These are phyloP conservation scores for Cladochytrium replicatum DNA, from an alignment of 192 early-diverging fungal species.

Conservation along the genomic window DNA sequence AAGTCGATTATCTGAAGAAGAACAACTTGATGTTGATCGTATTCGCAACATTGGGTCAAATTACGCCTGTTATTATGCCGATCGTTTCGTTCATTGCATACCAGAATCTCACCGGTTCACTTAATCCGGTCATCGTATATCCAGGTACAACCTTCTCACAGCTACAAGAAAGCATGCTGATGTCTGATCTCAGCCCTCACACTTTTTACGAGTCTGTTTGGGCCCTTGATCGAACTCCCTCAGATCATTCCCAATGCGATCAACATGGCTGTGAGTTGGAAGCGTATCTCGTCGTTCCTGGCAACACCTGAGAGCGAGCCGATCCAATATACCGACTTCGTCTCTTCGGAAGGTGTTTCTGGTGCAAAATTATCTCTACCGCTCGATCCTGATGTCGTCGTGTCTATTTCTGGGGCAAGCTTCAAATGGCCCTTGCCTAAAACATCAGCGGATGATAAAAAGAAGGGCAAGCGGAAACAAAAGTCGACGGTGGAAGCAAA, in stretches of 20 bases:
- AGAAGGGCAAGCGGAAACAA: slow-evolving; percentile 2
- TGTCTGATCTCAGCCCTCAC: slow-evolving; percentile 27
- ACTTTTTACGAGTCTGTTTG: slow-evolving; percentile 19
- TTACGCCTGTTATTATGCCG: slow-evolving; percentile 5
- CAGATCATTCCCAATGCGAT: slow-evolving; percentile 5
- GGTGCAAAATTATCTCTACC: background rate
- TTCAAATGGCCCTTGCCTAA: slow-evolving; percentile 4
- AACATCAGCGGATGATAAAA: background rate
- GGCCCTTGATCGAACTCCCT: slow-evolving; percentile 21
- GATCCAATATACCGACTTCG: background rate
- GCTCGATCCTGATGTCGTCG: background rate
- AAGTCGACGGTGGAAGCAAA: slow-evolving; percentile 6
- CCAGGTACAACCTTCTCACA: background rate
- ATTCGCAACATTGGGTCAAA: too few relatives aligned
- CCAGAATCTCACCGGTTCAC: background rate
- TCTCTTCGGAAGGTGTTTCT: too few relatives aligned
- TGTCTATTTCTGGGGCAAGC: too few relatives aligned
- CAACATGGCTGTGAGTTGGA: slow-evolving; percentile 5
- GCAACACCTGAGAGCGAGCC: background rate
- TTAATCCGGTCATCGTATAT: background rate
- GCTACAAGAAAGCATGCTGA: slow-evolving; percentile 1
- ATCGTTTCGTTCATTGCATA: slow-evolving; percentile 16
- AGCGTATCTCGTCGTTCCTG: slow-evolving; percentile 15
- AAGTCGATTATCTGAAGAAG: slow-evolving; percentile 7
- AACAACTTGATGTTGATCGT: slow-evolving; percentile 13